Evolutionary conservation across 257 asterid genomes (phyloP).

Genomic region (Linderniella brevidens): DNA sequence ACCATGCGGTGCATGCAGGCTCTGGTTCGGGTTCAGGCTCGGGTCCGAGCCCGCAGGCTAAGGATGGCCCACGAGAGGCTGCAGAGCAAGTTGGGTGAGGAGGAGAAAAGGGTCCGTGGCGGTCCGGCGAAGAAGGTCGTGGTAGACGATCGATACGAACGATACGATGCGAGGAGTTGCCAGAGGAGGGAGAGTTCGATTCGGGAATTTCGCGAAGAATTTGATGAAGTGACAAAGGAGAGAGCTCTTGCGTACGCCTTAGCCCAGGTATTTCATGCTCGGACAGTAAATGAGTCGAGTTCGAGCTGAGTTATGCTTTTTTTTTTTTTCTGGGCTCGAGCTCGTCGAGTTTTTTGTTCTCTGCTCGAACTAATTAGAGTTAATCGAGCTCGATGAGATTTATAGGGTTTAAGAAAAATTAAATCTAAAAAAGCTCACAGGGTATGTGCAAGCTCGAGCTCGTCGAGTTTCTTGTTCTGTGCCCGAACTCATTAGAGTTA

Average conservation of each 20-base stretch:
- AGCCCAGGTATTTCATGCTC: slow-evolving; percentile 68
- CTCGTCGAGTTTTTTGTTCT: no score
- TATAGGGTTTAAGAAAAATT: no score
- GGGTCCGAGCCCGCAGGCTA: slow-evolving; percentile 67
- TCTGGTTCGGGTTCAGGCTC: slow-evolving; percentile 77
- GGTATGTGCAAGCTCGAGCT: no score
- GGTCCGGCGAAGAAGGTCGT: neutral
- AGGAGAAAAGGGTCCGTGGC: slow-evolving; percentile 9
- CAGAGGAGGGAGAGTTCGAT: slow-evolving; percentile 25
- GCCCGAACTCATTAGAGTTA: no score
- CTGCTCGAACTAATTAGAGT: no score
- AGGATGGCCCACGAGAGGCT: slow-evolving; percentile 33
- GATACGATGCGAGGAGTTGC: slow-evolving; percentile 33
- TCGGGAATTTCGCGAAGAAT: slow-evolving; percentile 33
- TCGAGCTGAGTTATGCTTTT: neutral
- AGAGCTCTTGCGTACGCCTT: slow-evolving; percentile 66
- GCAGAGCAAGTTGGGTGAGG: slow-evolving; percentile 28
- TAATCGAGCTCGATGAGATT: no score
- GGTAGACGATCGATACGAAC: slow-evolving; percentile 10
- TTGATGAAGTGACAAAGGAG: slow-evolving; percentile 43
- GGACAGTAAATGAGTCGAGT: no score
- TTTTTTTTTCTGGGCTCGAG: neutral
- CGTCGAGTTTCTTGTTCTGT: no score
- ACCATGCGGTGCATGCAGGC: slow-evolving; percentile 99
- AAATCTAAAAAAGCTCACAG: no score